phyloP scores from a whole-genome alignment of 768 basidiomycete genomes.

The Amanita inopinata region DNA sequence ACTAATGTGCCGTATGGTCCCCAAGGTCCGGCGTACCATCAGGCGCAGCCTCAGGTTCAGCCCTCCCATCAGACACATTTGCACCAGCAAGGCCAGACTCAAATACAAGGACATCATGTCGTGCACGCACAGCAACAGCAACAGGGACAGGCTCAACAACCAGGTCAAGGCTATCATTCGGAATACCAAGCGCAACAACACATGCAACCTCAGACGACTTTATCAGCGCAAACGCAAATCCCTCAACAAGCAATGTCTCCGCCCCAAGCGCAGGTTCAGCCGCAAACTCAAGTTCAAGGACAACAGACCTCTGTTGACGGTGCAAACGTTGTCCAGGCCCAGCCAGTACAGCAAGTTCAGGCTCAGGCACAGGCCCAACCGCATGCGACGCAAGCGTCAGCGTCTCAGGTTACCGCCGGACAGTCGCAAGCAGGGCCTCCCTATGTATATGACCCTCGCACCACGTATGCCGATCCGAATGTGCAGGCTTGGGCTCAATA shows the following conservation, averaged over 20 bases:
- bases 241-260: slow-evolving; percentile 13
- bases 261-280: slow-evolving; percentile 15
- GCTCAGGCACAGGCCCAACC: slow-evolving; percentile 15
- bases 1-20: slow-evolving; percentile 8
- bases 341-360: slow-evolving; percentile 16
- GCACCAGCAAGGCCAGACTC: slow-evolving; percentile 16
- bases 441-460: slow-evolving; percentile 51
- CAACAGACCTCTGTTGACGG: slow-evolving; percentile 10
- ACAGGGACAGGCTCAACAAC: slow-evolving; percentile 12
- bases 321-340: slow-evolving; percentile 12
- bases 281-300: slow-evolving; percentile 16
- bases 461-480: slow-evolving; percentile 67
- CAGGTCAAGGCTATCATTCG: slow-evolving; percentile 11
- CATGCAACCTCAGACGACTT: slow-evolving; percentile 12
- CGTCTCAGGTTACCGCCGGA: slow-evolving; percentile 12
- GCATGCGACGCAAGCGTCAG: slow-evolving; percentile 8
- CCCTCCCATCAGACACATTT: slow-evolving; percentile 10
- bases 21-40: slow-evolving; percentile 3
- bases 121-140: slow-evolving; percentile 21
- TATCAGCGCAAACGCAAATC: slow-evolving; percentile 5
- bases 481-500: slow-evolving; percentile 85
- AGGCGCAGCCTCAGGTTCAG: slow-evolving; percentile 14
- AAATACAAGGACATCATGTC: no score
- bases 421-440: slow-evolving; percentile 34
- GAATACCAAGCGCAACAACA: slow-evolving; percentile 17